Base-by-base conservation (phyloP, 805 yeast genomes). In the Metschnikowia kunwiensis region DNA sequence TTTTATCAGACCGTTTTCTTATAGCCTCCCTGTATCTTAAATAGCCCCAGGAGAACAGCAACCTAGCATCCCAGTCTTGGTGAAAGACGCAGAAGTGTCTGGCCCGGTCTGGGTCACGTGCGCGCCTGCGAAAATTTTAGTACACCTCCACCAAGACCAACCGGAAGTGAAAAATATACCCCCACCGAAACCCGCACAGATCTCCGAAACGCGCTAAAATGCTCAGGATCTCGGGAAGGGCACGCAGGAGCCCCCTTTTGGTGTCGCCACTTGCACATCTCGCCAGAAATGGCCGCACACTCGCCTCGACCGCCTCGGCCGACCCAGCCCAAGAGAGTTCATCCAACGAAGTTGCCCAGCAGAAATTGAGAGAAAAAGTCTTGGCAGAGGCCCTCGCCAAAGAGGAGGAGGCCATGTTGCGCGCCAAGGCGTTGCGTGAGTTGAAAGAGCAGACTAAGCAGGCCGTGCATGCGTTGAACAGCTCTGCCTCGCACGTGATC, bases 341-440 rank as follows among this genome's bases (percentile, higher is more conserved):
- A 7, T 13, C 33, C 11, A 28, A 15, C 22, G 40, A 32, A 3
- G 19, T 19, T 17, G 11, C 24, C 15, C 36, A 31, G 12, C 36
- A 31, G 15, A 37, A 58, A 30, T 40, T 60, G 24, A 60, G 72
- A 45, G 72, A 67, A 41, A 55, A 49, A 38, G 68, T 66, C n/a
- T 43, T 67, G 29, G 68, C 70, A 2, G 70, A 65, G 40, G 70
- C 72, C 1, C 51, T 64, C n/a, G 70, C 71, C 6, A 53, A 56
- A 38, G 73, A 67, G 37, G 70, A 65, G 52, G 70, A 61, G 41
- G 62, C 60, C n/a, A 46, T 55, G 23, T 58, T 61, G 12, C 59
- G 46, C 33, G 60, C 63, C 25, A 63, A 62, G 39, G 54, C 58
- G 14, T 46, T 66, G 27, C 52, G 66, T 14, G 64, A 64, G 41